phyloP scores from a whole-genome alignment of 2,329 filamentous ascomycete species.

The Neocucurbitaria cava region DNA sequence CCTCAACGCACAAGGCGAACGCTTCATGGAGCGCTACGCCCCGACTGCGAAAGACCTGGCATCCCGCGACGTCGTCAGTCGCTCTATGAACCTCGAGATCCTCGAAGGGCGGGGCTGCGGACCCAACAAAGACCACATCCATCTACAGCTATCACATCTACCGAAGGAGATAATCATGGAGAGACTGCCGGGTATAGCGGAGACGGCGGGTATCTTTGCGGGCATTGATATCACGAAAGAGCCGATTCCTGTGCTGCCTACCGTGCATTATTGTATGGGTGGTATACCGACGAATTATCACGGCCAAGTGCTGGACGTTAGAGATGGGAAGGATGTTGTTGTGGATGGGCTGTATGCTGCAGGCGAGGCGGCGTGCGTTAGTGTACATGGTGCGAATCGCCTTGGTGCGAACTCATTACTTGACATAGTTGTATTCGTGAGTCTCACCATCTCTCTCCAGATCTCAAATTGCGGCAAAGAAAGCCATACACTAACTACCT shows the following conservation, averaged over 20 bases:
- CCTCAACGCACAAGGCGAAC: conserved; percentile 57
- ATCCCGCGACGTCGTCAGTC: conserved; percentile 56
- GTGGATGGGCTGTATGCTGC: conserved; percentile 58
- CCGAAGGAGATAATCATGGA: conserved; percentile 57
- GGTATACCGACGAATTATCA: conserved; percentile 59
- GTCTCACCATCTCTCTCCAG: conserved; percentile 2
- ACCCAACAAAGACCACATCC: conserved; percentile 56
- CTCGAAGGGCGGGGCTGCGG: conserved; percentile 56
- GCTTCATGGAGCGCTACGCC: conserved; percentile 61
- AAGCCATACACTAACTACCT: background rate
- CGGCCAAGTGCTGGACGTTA: conserved; percentile 55
- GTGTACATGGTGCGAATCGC: conserved; percentile 58
- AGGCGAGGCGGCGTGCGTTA: conserved; percentile 58
- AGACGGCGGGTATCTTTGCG: conserved; percentile 59
- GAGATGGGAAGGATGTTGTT: conserved; percentile 46
- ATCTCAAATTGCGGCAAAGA: too few relatives aligned
- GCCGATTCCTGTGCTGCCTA: conserved; percentile 59
- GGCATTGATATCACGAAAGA: conserved; percentile 59
- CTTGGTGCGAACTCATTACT: conserved; percentile 58
- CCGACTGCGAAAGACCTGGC: conserved; percentile 60
- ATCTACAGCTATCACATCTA: conserved; percentile 57
- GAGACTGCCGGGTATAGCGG: conserved; percentile 58
- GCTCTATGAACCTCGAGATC: conserved; percentile 60
- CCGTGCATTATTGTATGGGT: conserved; percentile 62
- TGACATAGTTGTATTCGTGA: conserved; percentile 58